Evolutionary conservation across 148 eudicot species (phyloP).

Genomic region (Linanthus parryae): DNA sequence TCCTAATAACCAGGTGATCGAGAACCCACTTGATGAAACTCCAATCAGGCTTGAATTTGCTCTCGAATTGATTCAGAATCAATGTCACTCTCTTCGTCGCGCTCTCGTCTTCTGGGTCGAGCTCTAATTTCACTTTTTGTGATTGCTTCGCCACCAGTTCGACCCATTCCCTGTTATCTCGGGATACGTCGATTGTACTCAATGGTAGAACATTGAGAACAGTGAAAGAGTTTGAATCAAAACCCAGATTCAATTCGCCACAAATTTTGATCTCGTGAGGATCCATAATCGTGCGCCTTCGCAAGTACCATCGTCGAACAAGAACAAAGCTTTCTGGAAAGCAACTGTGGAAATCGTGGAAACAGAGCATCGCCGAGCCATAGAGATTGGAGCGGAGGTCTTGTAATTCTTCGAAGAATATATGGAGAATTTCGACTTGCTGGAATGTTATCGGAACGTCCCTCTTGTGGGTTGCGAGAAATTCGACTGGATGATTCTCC

Average conservation of each 20-base stretch:
- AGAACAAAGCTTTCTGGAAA: constrained; percentile 48
- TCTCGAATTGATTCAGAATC: constrained; percentile 62
- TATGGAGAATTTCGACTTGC: constrained; percentile 41
- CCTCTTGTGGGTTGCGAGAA: constrained; percentile 35
- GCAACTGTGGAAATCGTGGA: constrained; percentile 67
- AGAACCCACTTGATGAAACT: constrained; percentile 36
- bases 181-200: constrained; percentile 19
- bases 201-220: constrained; percentile 53
- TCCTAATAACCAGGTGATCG: constrained; percentile 37
- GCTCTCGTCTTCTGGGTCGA: constrained; percentile 37
- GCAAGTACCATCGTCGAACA: constrained; percentile 56
- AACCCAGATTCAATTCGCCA: constrained; percentile 34
- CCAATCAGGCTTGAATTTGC: constrained; percentile 47
- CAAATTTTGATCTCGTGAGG: constrained; percentile 42
- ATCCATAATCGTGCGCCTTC: constrained; percentile 43
- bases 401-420: constrained; percentile 56
- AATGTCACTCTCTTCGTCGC: constrained; percentile 47
- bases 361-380: constrained; percentile 28
- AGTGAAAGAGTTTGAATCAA: constrained; percentile 33
- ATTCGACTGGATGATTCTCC: constrained; percentile 27
- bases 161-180: constrained; percentile 51
- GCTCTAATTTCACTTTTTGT: constrained; percentile 33
- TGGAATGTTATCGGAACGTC: constrained; percentile 46
- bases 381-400: constrained; percentile 11
- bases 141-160: constrained; percentile 54